Base-by-base conservation (phyloP, 768 basidiomycete species). In the Lepiota subincarnata region DNA sequence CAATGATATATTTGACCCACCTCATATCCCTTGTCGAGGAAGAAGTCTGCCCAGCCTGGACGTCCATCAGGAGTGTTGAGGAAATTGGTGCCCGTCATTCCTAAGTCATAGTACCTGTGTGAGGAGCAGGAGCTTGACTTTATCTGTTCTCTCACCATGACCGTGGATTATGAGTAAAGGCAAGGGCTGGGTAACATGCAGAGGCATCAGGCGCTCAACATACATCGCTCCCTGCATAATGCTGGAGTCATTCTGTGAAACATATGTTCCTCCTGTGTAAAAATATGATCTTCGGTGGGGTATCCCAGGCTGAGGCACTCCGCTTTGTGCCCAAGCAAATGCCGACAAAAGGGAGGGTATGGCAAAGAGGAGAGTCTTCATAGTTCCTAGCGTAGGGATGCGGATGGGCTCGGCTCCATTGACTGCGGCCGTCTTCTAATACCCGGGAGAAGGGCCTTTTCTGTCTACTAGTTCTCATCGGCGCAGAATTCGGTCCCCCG, bases 1-100 rank as follows among this genome's bases (percentile, higher is more conserved):
- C 13, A 22, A 42, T 48, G 36, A 36, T 53, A 16, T 53, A 22
- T 28, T 53, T 39, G 46, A 12, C 58, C 52, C 60, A 80, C 79
- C 65, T 80, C 78, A 53, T 78, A 80, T 38, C 78, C 79, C 58
- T 74, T 56, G 46, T 68, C 62, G 52, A 81, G 59, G 51, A 81
- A 78, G 61, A 76, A 79, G 63, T 81, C 79, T n/a, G 75, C 75
- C 79, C 80, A 81, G 14, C 80, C 79, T 8, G 69, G 60, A 55
- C 77, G 68, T 22, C 77, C 78, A 60, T 81, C 80, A 1, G 79
- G 78, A 0, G 80, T 81, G 49, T 79, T 79, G 42, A 81, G 60
- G 60, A 79, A 77, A 49, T 70, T 77, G 13, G 76, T 73, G 36
- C 76, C 79, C 6, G 78, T 79, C 79, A 80, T 79, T 18, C 73